These are phyloP conservation scores for Erythrophleum ivorense DNA, from an alignment of 331 rosid species.

Conservation along the genomic window DNA sequence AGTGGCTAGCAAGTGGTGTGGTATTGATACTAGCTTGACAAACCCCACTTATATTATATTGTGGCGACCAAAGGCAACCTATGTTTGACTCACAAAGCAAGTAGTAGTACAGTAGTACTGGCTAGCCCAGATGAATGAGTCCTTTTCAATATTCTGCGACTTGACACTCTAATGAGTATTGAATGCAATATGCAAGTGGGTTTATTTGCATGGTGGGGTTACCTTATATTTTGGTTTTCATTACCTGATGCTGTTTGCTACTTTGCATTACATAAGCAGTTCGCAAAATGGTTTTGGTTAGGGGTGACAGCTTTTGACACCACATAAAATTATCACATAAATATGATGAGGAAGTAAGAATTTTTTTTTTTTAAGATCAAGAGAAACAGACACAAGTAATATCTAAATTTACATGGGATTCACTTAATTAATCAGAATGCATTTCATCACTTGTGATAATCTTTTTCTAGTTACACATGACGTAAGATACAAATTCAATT, in stretches of 20 bases:
- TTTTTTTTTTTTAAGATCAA: too few relatives aligned
- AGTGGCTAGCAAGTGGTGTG: background rate
- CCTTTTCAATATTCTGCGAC: background rate
- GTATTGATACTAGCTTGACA: background rate
- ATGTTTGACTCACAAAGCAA: background rate
- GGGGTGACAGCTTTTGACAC: background rate
- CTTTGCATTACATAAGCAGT: constrained; percentile 10
- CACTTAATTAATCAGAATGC: too few relatives aligned
- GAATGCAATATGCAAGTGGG: background rate
- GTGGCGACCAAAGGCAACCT: background rate
- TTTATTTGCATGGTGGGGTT: background rate
- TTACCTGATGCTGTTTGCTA: background rate
- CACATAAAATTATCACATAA: too few relatives aligned
- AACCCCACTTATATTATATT: background rate
- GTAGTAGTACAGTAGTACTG: background rate
- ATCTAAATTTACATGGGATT: too few relatives aligned
- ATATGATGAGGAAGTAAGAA: too few relatives aligned
- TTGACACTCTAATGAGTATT: too few relatives aligned
- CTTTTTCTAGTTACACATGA: too few relatives aligned
- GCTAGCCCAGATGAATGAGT: background rate
- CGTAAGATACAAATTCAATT: too few relatives aligned
- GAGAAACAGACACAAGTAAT: too few relatives aligned
- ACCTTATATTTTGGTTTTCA: too few relatives aligned
- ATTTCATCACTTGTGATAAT: too few relatives aligned
- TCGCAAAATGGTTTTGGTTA: background rate